Conservation (phyloP, 129 eudicot species). For the Flaveria robusta region DNA sequence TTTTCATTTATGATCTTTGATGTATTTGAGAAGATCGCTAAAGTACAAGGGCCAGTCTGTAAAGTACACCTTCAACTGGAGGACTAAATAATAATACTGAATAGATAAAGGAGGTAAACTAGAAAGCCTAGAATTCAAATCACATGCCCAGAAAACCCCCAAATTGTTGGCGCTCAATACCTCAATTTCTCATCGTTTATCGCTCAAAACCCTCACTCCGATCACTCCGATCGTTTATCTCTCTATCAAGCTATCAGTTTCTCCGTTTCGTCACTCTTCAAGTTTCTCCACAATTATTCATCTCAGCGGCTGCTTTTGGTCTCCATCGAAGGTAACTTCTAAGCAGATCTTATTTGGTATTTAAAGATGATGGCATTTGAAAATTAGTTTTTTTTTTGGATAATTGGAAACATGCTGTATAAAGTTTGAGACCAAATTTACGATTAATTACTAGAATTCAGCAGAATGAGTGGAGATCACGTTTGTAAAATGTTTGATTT, state of each 20-base stretch:
- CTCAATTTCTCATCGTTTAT: background rate
- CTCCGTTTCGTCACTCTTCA: background rate
- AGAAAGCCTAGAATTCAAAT: background rate
- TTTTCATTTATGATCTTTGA: no score
- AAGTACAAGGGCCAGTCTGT: background rate
- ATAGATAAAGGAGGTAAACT: background rate
- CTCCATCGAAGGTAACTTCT: background rate
- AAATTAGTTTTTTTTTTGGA: background rate
- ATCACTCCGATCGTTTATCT: background rate
- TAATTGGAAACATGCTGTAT: background rate
- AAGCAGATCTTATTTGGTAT: background rate
- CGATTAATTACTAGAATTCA: background rate
- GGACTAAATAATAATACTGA: background rate
- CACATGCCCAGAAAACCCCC: constrained; percentile 5
- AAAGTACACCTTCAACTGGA: background rate
- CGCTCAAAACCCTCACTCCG: background rate
- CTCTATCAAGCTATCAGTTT: background rate
- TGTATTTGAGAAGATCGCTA: background rate
- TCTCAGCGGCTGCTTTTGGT: background rate
- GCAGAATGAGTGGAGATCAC: background rate
- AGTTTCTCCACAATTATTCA: background rate
- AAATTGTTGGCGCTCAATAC: background rate
- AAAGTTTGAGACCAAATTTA: background rate
- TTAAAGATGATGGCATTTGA: background rate
- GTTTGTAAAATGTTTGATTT: background rate